Percentiles rank a stretch among this genome's conserved stretches.
phyloP scores from a whole-genome alignment of 352 stramenopile genomes.

The Blastocystis sp. region DNA sequence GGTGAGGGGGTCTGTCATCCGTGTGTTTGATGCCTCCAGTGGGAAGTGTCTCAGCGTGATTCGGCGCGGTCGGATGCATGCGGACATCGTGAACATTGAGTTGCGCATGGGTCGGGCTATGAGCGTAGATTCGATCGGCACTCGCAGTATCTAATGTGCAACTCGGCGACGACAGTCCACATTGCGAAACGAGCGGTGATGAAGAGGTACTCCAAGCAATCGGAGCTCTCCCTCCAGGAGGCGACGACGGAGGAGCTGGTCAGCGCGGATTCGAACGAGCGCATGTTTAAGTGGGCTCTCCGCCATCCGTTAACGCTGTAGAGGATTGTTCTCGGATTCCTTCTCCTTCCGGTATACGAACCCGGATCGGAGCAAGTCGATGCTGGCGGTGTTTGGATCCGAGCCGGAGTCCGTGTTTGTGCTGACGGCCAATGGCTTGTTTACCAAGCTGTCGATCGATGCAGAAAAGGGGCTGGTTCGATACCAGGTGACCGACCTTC shows the following conservation, averaged over 20 bases:
- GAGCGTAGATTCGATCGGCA: conserved; percentile 19
- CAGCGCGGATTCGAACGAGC: too few relatives aligned
- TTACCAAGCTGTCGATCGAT: conserved; percentile 39
- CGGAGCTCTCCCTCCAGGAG: too few relatives aligned
- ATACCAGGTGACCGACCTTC: background rate
- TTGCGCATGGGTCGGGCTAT: background rate
- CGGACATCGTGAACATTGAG: conserved; percentile 55
- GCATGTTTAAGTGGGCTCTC: too few relatives aligned
- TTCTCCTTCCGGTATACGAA: conserved; percentile 32
- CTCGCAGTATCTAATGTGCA: conserved; percentile 56
- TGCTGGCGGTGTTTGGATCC: conserved; percentile 38
- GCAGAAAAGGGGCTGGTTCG: background rate
- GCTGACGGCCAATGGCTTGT: conserved; percentile 36
- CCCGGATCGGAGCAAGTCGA: conserved; percentile 38
- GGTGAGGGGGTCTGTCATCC: conserved; percentile 24
- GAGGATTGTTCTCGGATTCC: conserved; percentile 22
- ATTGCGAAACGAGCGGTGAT: background rate
- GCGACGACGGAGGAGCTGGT: too few relatives aligned
- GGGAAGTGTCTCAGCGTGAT: background rate
- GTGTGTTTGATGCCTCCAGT: conserved; percentile 5
- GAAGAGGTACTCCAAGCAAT: too few relatives aligned
- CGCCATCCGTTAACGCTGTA: background rate
- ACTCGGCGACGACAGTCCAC: conserved; percentile 42
- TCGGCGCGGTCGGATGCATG: conserved; percentile 25
- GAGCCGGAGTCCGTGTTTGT: conserved; percentile 55